Evolutionary conservation across 2,329 filamentous ascomycete species (phyloP).

Genomic region (Fusarium transvaalense): DNA sequence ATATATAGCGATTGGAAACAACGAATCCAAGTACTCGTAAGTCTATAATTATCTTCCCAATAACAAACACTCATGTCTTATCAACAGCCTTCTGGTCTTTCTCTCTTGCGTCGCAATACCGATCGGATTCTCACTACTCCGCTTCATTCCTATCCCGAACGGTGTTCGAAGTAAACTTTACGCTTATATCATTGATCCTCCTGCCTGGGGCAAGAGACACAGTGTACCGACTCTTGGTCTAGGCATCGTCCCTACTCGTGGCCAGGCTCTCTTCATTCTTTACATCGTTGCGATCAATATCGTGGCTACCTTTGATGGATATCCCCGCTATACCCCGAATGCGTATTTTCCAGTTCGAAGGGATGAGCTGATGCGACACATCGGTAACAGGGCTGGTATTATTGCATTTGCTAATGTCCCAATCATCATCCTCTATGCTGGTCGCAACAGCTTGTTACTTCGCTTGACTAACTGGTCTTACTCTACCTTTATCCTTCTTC

Average conservation of each 20-base stretch:
- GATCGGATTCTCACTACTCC: slow-evolving; percentile 40
- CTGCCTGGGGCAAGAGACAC: slow-evolving; percentile 45
- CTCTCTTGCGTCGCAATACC: slow-evolving; percentile 40
- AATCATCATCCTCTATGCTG: slow-evolving; percentile 59
- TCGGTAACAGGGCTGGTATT: slow-evolving; percentile 58
- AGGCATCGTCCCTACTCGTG: slow-evolving; percentile 55
- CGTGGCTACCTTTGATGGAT: slow-evolving; percentile 51
- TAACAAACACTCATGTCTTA: background rate
- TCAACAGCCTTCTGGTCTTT: slow-evolving; percentile 36
- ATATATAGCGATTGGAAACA: slow-evolving; percentile 5
- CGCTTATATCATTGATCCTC: slow-evolving; percentile 49
- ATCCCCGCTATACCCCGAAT: slow-evolving; percentile 47
- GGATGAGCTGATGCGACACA: slow-evolving; percentile 51
- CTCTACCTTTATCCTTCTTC: slow-evolving; percentile 62
- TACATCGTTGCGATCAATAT: slow-evolving; percentile 56
- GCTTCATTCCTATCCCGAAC: slow-evolving; percentile 37
- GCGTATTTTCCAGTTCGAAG: slow-evolving; percentile 43
- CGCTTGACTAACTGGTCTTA: slow-evolving; percentile 64
- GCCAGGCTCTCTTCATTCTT: slow-evolving; percentile 59
- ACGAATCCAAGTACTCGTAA: slow-evolving; percentile 41
- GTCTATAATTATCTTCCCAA: background rate
- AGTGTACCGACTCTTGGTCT: slow-evolving; percentile 43
- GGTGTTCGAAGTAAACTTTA: slow-evolving; percentile 38
- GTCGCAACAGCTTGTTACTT: slow-evolving; percentile 62
- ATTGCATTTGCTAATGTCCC: slow-evolving; percentile 58